These are phyloP conservation scores for Trichoderma gracile DNA, from an alignment of 2,329 filamentous ascomycete genomes.

Conservation along the genomic window DNA sequence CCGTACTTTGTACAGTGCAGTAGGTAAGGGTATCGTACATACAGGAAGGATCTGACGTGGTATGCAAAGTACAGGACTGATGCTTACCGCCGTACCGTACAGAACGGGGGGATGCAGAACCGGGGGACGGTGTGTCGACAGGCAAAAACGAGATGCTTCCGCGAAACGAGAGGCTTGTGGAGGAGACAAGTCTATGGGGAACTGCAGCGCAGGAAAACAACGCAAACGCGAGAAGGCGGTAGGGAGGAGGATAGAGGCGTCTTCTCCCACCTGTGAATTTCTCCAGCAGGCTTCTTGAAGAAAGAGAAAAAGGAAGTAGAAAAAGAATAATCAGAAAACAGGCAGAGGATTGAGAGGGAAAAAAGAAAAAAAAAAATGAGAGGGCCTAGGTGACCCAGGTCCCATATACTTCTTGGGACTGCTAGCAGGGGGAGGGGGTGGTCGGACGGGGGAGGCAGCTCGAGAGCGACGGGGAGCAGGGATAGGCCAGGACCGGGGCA, in stretches of 20 bases:
- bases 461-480: conserved; percentile 27
- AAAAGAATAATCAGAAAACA: conserved; percentile 14
- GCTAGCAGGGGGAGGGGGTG: conserved; percentile 25
- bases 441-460: conserved; percentile 17
- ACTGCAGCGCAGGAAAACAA: background rate
- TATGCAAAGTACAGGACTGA: conserved; percentile 33
- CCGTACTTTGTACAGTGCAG: no score
- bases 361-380: conserved; percentile 18
- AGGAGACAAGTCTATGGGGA: background rate
- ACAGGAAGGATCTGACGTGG: conserved; percentile 31
- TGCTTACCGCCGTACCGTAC: conserved; percentile 28
- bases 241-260: background rate
- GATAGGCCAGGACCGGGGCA: conserved; percentile 32
- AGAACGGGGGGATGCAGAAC: conserved; percentile 20
- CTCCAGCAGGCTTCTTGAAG: background rate
- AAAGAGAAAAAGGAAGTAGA: background rate
- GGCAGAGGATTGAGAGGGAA: conserved; percentile 13
- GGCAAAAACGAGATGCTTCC: background rate
- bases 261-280: background rate
- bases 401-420: conserved; percentile 26
- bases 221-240: conserved; percentile 13
- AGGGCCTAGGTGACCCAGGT: conserved; percentile 26
- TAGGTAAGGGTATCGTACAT: no score
- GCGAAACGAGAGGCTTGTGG: conserved; percentile 2
- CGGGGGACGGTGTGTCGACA: background rate